Base-by-base conservation (phyloP, 108 stramenopile genomes). In the Nannochloropsis gaditana region DNA sequence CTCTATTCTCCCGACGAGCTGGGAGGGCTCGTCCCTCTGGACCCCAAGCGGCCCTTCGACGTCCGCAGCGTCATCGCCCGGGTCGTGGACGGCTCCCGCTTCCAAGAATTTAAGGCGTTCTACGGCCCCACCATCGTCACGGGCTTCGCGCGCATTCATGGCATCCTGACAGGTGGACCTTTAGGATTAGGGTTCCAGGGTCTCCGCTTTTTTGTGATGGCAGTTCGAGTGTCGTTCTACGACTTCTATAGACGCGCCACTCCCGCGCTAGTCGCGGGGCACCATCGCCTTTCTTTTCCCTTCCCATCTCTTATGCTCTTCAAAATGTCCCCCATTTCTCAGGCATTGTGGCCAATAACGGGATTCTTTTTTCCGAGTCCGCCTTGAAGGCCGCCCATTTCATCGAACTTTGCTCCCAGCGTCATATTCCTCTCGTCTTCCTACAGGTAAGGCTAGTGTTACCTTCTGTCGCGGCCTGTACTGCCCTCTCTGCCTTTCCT, bases 261-360 rank as follows among this genome's bases (percentile, higher is more conserved):
- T 31, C 31, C 31, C 31, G 31, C 31, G 31, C 31, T 31, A 31
- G 31, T 31, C 31, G 31, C 31, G 31, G 31, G 31, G 31, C 31
- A 31, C 31, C 59, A 15, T 8, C n/a, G 19, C 15, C 47, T 50
- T 50, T 50, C 47, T 50, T 50, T 50, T 1, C 8, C n/a, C 59
- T n/a, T 73, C n/a, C 59, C 8, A 2, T 73, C 8, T 6, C 59
- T 73, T 6, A 15, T 73, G 15, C 59, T n/a, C 59, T 73, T 6
- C 8, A 15, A 50, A 50, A 10, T 15, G 15, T 50, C 47, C 47
- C 11, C 10, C 11, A 50, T 15, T 50, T 50, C 47, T 10, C 96
- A 21, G 98, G 97, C 11, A 93, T 99, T 85, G 93, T 99, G 87
- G 98, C 97, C 84, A 99, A 99, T 92, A 97, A 98, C 91, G 98